Percentiles rank a stretch among this genome's conserved stretches.
Evolutionary conservation across 1,139 yeast species (phyloP).

Genomic region (Arxiozyma slooffiae): DNA sequence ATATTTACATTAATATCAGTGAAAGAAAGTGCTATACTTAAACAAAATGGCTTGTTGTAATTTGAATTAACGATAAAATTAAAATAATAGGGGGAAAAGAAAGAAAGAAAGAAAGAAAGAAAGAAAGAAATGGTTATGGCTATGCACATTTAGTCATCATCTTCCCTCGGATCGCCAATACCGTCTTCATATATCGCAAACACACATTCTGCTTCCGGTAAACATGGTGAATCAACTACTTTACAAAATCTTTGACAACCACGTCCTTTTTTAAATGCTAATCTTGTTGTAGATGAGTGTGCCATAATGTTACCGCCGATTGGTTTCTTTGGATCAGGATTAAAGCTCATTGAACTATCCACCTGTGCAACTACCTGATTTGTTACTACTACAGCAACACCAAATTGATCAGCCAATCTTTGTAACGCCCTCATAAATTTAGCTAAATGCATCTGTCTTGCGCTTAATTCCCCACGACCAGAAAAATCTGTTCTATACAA

Average conservation of each 20-base stretch:
- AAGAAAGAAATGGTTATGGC: too few relatives aligned
- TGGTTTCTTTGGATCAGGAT: conserved; percentile 98
- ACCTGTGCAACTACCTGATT: conserved; percentile 98
- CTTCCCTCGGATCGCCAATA: conserved; percentile 86
- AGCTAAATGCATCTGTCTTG: conserved; percentile 91
- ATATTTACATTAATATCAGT: background rate
- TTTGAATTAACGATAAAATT: too few relatives aligned
- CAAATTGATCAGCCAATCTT: conserved; percentile 92
- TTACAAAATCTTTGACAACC: conserved; percentile 91
- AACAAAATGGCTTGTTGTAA: too few relatives aligned
- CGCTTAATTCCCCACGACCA: conserved; percentile 94
- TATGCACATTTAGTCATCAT: conserved; percentile 37
- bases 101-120: background rate
- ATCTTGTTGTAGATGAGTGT: conserved; percentile 88
- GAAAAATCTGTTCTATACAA: conserved; percentile 88
- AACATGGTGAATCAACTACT: conserved; percentile 83
- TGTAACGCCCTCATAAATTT: conserved; percentile 86
- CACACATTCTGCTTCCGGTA: conserved; percentile 90
- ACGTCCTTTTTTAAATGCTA: conserved; percentile 80
- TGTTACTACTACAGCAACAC: conserved; percentile 96
- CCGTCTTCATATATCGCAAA: conserved; percentile 97
- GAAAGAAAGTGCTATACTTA: background rate
- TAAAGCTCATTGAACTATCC: conserved; percentile 80
- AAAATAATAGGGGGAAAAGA: too few relatives aligned
- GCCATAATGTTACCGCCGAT: conserved; percentile 98